Evolutionary conservation across 2,329 filamentous ascomycete species (phyloP).

Genomic region (Aspergillus latus): DNA sequence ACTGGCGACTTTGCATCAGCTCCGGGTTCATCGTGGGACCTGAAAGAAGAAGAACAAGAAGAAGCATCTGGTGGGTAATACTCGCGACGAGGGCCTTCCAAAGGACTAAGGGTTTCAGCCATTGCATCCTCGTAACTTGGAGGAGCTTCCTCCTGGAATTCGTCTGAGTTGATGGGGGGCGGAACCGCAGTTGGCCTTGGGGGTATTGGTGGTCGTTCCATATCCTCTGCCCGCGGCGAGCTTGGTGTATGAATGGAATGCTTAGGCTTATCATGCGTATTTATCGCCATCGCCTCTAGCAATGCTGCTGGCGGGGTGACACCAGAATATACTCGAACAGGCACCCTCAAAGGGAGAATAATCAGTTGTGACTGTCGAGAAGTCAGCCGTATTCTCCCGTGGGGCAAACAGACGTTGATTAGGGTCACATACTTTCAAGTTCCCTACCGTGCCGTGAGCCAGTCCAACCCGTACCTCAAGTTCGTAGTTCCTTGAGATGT

Average conservation of each 20-base stretch:
- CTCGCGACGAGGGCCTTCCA: slow-evolving; percentile 64
- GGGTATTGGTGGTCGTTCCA: slow-evolving; percentile 41
- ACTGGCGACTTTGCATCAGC: slow-evolving; percentile 42
- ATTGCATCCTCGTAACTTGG: slow-evolving; percentile 94
- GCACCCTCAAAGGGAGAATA: slow-evolving; percentile 74
- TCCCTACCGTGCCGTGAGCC: slow-evolving; percentile 65
- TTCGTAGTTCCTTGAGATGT: slow-evolving; percentile 77
- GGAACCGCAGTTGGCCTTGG: slow-evolving; percentile 35
- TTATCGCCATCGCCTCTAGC: slow-evolving; percentile 61
- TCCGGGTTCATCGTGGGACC: slow-evolving; percentile 31
- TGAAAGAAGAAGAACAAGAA: slow-evolving; percentile 19
- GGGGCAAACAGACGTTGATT: not conserved
- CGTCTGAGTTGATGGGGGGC: slow-evolving; percentile 25
- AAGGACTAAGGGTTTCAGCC: slow-evolving; percentile 72
- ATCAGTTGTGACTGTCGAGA: slow-evolving; percentile 65
- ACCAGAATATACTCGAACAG: slow-evolving; percentile 81
- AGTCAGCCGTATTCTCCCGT: slow-evolving; percentile 19
- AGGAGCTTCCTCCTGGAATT: slow-evolving; percentile 68
- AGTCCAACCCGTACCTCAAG: slow-evolving; percentile 79
- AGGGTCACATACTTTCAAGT: slow-evolving; percentile 46
- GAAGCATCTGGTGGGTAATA: slow-evolving; percentile 47
- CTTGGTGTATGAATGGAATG: slow-evolving; percentile 21
- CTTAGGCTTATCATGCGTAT: slow-evolving; percentile 25
- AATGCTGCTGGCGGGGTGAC: slow-evolving; percentile 78
- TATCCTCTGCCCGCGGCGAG: slow-evolving; percentile 24